Evolutionary conservation across 140 eudicot species (phyloP).

Genomic region (Bidens hawaiensis): DNA sequence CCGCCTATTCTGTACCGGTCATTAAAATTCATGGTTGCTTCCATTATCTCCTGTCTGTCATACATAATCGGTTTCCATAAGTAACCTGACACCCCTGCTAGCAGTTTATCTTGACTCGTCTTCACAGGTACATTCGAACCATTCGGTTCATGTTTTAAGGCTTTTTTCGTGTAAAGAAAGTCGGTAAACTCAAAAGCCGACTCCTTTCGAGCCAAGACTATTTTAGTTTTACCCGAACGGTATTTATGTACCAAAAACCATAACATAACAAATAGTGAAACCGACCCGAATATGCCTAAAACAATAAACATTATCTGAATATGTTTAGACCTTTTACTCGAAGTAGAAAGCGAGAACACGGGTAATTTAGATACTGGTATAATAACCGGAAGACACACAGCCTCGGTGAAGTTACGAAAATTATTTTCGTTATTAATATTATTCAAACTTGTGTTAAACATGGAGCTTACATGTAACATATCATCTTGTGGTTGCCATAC

Average conservation of each 20-base stretch:
- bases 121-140: constrained; percentile 31
- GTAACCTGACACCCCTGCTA: constrained; percentile 69
- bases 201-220: constrained; percentile 33
- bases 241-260: constrained; percentile 25
- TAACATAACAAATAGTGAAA: constrained; percentile 24
- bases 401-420: constrained; percentile 54
- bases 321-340: constrained; percentile 22
- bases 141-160: constrained; percentile 23
- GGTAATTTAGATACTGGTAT: constrained; percentile 55
- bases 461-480: constrained; percentile 38
- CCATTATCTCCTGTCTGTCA: constrained; percentile 55
- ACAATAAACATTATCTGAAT: constrained; percentile 7
- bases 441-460: constrained; percentile 44
- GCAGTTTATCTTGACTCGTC: constrained; percentile 52
- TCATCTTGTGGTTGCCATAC: constrained; percentile 77
- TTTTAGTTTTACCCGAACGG: constrained; percentile 29
- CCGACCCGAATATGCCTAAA: constrained; percentile 28
- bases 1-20: constrained; percentile 58
- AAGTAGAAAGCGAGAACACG: constrained; percentile 29
- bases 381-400: constrained; percentile 62
- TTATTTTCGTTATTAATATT: constrained; percentile 42
- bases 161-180: constrained; percentile 34
- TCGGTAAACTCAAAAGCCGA: constrained; percentile 49
- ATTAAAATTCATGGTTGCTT: constrained; percentile 60
- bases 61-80: constrained; percentile 54